A percentile compares a stretch with the other conserved stretches of the same genome.
These are phyloP conservation scores for Pugionium cornutum DNA, from an alignment of 345 rosid species.

Conservation along the genomic window DNA sequence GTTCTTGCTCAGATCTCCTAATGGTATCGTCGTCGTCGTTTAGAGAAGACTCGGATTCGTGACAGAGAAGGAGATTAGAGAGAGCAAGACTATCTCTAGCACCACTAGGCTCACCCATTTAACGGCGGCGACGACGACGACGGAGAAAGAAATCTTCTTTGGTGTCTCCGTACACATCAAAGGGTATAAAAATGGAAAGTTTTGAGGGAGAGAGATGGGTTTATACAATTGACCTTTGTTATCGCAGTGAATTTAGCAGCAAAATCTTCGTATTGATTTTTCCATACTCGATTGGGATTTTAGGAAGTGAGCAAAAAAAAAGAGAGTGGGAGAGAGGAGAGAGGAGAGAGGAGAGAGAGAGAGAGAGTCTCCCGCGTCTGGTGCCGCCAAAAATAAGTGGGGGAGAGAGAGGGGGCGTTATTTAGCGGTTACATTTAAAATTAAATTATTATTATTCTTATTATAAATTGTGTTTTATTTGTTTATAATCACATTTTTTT, in stretches of 20 bases:
- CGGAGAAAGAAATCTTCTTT: background rate
- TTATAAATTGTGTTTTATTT: slow-evolving; percentile 17
- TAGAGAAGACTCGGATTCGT: slow-evolving; percentile 51
- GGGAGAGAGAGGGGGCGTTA: slow-evolving; percentile 52
- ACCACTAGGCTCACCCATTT: slow-evolving; percentile 45
- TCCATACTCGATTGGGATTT: slow-evolving; percentile 27
- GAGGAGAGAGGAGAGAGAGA: slow-evolving; percentile 11
- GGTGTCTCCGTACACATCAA: slow-evolving; percentile 35
- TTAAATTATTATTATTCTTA: too few relatives aligned
- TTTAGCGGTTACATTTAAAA: slow-evolving; percentile 51
- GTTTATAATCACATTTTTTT: background rate
- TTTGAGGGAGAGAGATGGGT: slow-evolving; percentile 31
- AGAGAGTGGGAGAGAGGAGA: background rate
- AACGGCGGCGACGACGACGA: slow-evolving; percentile 11
- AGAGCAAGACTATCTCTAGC: slow-evolving; percentile 35
- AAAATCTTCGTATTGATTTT: slow-evolving; percentile 35
- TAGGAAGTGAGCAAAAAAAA: slow-evolving; percentile 36
- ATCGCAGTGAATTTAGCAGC: slow-evolving; percentile 38
- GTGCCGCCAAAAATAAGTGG: slow-evolving; percentile 89
- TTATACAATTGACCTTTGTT: background rate
- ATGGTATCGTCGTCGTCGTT: slow-evolving; percentile 13
- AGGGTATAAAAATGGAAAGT: slow-evolving; percentile 18
- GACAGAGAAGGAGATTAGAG: slow-evolving; percentile 59
- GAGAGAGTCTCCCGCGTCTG: slow-evolving; percentile 53
- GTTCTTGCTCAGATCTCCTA: slow-evolving; percentile 26